Evolutionary conservation across 805 yeast genomes (phyloP).

Genomic region (Hanseniaspora meyeri): DNA sequence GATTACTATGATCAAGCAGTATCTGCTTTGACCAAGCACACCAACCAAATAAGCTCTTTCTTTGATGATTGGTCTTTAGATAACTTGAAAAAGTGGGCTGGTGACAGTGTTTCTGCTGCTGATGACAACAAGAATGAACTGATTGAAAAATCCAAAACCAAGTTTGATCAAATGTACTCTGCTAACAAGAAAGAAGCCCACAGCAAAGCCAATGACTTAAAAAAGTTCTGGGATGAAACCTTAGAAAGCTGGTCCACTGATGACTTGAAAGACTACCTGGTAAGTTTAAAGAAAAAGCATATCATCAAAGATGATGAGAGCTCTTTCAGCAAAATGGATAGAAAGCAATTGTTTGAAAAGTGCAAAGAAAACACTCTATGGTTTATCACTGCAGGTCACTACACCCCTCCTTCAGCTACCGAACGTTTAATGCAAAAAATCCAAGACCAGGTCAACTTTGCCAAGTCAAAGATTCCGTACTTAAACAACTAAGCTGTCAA

Average conservation of each 20-base stretch:
- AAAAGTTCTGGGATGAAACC: constrained; percentile 21
- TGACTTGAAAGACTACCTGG: constrained; percentile 33
- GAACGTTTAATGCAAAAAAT: neutral
- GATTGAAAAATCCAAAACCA: constrained; percentile 17
- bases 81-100: constrained; percentile 32
- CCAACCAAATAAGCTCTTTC: constrained; percentile 16
- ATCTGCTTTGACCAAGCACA: neutral
- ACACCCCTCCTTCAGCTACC: neutral
- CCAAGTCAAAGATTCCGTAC: constrained; percentile 1
- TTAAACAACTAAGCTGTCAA: neutral
- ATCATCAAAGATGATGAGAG: neutral
- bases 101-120: constrained; percentile 21
- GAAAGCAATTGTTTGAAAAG: constrained; percentile 28
- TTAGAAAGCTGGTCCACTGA: constrained; percentile 34
- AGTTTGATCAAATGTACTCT: constrained; percentile 15
- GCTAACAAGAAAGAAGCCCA: constrained; percentile 11
- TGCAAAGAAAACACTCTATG: constrained; percentile 35
- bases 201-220: constrained; percentile 6
- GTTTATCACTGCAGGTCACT: constrained; percentile 27
- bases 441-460: neutral
- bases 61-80: constrained; percentile 32
- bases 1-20: neutral
- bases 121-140: constrained; percentile 22
- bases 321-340: constrained; percentile 17
- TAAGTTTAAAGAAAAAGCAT: constrained; percentile 22